Evolutionary conservation across 106 monocot genomes (phyloP), one percentile per base, ranked within the genome.

Genomic region (Acorus calamus): DNA sequence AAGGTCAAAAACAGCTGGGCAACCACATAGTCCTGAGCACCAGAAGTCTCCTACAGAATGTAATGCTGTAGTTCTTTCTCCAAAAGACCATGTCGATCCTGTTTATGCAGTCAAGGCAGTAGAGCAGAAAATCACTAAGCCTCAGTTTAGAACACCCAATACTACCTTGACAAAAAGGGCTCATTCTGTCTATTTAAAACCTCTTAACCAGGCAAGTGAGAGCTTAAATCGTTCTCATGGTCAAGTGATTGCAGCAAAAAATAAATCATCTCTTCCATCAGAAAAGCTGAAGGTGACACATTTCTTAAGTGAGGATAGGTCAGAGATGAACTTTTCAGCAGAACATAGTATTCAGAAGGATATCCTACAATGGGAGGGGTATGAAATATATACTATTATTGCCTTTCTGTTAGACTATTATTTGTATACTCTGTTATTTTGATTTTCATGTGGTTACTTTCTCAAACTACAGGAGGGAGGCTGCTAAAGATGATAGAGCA

Each of bases 241-340:
- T 69, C 71, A 67, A 46, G 69, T 57, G 46, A 11, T 57, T 52
- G 14, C 50, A 47, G 52, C 66, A 46, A 86, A 79, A 66, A 76
- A 42, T 43, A 81, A 53, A 54, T 11, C 66, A 28, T 28, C 28
- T 28, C 28, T 28, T 28, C 28, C 28, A 48, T 65, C 72, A 66
- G 80, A 69, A 59, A 81, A 77, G 42, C 6, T 44, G 56, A 89
- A 94, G 68, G 46, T 52, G 6, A 73, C 50, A 11, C 14, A 14
- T 66, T 58, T 47, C 8, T 61, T 44, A 6, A 45, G 61, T 8
- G 84, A 89, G 61, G 80, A 88, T 50, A 89, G 76, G 71, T 67
- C 73, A 56, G 66, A 76, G 42, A 59, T 59, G 49, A 93, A 85
- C 63, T 82, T 74, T 71, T 85, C 85, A 45, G 76, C 67, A 14